Base-by-base conservation (phyloP, 225 moss, liverwort and hornwort species). In the Climacium dendroides region DNA sequence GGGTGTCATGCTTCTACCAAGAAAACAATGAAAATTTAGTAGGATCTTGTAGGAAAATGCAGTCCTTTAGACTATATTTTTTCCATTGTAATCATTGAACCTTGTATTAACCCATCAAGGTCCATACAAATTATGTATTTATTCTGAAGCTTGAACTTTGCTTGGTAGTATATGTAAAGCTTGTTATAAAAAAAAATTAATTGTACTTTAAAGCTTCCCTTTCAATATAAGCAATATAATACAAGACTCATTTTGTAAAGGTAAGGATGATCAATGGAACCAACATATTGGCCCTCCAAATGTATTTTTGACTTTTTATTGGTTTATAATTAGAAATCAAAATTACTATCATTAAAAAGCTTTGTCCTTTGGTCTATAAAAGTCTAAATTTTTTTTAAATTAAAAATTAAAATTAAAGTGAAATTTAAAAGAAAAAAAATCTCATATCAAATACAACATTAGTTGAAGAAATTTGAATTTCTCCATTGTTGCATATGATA, bases 1-100 rank as follows among this genome's bases (percentile, higher is more conserved):
- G 19, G 5, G 4, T 6, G 0, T 0, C 1, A 0, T 4, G 1
- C 19, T 74, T 48, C 7, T 1, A 74, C 35, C 3, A 23, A 23
- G 11, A 35, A 22, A 23, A 53, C 3, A 14, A 35, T 1, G 13
- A 35, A 53, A 35, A 19, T 3, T 52, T 9, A 76, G 9, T 35
- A 0, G 2, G 2, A 2, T 4, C 5, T 35, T 2, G 0, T 2
- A 0, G 1, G 2, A 24, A 5, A 35, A 23, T 23, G 23, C 0
- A 76, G 0, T 35, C 15, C 0, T 53, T 53, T 3, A 0, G 13
- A 13, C 15, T 35, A 23, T 14, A 53, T 75, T 52, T 22, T 22
- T 52, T 5, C 8, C 1, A 23, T 22, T 52, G 8, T 52, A 0
- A 13, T 19, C 3, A 52, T 22, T 5, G 3, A 7, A 35, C 5